Percentiles rank a stretch among this genome's conserved stretches.
phyloP scores from a whole-genome alignment of 768 basidiomycete genomes.

The Phallus indusiatus region DNA sequence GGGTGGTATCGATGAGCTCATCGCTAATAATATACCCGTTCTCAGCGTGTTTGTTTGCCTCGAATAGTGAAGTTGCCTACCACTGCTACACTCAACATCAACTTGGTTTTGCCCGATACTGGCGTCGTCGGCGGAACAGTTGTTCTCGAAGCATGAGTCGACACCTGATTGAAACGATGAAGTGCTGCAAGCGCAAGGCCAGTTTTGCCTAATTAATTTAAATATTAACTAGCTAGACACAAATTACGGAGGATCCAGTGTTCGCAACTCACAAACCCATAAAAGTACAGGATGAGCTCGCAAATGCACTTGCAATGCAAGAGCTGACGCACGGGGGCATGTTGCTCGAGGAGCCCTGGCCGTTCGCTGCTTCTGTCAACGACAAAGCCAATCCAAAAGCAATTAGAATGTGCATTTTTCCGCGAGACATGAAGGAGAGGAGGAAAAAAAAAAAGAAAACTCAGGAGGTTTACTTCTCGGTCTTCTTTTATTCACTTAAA shows the following conservation, averaged over 20 bases:
- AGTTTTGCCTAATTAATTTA: not conserved
- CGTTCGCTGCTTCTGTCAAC: not conserved
- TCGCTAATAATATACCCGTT: too few relatives aligned
- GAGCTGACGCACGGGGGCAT: not conserved
- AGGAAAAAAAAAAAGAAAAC: not conserved
- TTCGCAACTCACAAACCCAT: not conserved
- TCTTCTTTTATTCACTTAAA: not conserved
- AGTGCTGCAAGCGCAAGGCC: not conserved
- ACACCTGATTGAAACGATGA: not conserved
- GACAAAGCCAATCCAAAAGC: not conserved
- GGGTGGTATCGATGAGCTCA: not conserved
- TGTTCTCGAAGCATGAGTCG: not conserved
- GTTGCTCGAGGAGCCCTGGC: not conserved
- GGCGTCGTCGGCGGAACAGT: not conserved
- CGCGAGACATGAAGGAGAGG: not conserved
- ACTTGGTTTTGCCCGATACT: not conserved
- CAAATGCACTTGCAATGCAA: not conserved
- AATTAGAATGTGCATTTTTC: not conserved
- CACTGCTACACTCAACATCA: not conserved
- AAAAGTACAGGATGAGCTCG: not conserved
- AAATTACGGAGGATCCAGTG: not conserved
- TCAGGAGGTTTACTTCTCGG: not conserved
- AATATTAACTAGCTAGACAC: not conserved
- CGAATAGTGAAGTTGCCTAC: not conserved
- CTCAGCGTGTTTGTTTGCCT: not conserved